A percentile compares a stretch with the other conserved stretches of the same genome.
Evolutionary conservation across 1,139 yeast species (phyloP).

Genomic region (Yamadazyma aaseri): DNA sequence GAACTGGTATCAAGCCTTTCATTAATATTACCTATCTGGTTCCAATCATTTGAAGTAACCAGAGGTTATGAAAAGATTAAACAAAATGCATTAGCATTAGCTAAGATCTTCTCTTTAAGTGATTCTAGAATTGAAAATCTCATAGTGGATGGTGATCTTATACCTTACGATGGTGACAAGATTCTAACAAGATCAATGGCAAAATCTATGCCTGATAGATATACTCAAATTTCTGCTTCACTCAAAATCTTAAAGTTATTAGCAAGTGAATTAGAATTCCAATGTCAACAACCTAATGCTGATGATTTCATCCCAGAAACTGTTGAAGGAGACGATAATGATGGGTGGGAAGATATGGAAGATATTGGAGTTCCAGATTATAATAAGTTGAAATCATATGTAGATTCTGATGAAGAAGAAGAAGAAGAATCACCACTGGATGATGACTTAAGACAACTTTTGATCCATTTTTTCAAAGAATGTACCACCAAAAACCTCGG

Average conservation of each 20-base stretch:
- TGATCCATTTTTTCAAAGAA: slow-evolving; percentile 63
- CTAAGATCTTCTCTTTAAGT: slow-evolving; percentile 54
- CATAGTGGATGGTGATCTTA: slow-evolving; percentile 73
- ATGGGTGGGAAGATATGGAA: slow-evolving; percentile 82
- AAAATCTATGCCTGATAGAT: slow-evolving; percentile 59
- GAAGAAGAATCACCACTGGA: slow-evolving; percentile 35
- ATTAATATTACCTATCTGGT: slow-evolving; percentile 62
- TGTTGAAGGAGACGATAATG: slow-evolving; percentile 46
- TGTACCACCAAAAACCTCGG: slow-evolving; percentile 55
- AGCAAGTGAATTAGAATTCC: slow-evolving; percentile 66
- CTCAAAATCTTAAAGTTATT: slow-evolving; percentile 72
- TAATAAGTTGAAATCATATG: slow-evolving; percentile 55
- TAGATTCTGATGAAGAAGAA: slow-evolving; percentile 46
- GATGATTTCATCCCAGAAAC: slow-evolving; percentile 32
- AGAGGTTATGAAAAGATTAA: slow-evolving; percentile 76
- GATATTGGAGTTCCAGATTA: slow-evolving; percentile 60
- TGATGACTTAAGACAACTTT: slow-evolving; percentile 44
- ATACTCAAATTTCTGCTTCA: slow-evolving; percentile 65
- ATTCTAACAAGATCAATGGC: slow-evolving; percentile 88
- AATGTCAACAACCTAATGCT: slow-evolving; percentile 47
- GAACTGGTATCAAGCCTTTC: slow-evolving; percentile 24
- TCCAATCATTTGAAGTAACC: slow-evolving; percentile 74
- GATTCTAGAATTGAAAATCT: slow-evolving; percentile 54
- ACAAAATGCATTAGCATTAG: slow-evolving; percentile 68
- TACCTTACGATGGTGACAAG: slow-evolving; percentile 58